Evolutionary conservation across 176 grass and related monocot species (phyloP), one percentile per base, ranked within the genome.

Genomic region (Oryza australiensis): DNA sequence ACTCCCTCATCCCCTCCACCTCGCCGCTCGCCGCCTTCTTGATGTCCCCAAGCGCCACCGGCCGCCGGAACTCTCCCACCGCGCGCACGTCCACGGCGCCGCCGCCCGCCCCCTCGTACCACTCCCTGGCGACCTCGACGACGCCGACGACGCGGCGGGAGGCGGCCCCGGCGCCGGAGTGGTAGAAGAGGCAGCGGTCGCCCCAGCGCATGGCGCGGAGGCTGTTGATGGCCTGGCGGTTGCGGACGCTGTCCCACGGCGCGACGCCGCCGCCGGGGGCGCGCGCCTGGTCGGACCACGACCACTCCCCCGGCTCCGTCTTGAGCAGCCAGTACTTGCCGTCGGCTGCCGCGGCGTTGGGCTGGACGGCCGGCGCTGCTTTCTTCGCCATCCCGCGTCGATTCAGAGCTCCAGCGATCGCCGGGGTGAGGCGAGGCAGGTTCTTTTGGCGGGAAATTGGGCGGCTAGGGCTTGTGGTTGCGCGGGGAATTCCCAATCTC

Each of bases 261-360:
- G 83, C 89, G 8, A 91, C 59, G 66, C 95, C 90, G 13, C 92
- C 86, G 11, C 92, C 86, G 18, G 74, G 41, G 24, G 87, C 87
- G 6, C 34, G 12, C 20, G 57, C 86, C 92, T 98, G 95, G 80
- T 94, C 82, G 43, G 91, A 86, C 95, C 95, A 94, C 22, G 95
- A 98, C 95, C 95, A 98, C 75, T 98, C 90, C 10, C 80, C 72
- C 6, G 90, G 95, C 74, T 94, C 95, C 62, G 88, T 91, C 92
- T 93, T 98, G 28, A 98, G 82, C 15, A 98, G 72, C 92, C 92
- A 98, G 75, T 91, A 88, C 24, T 81, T 16, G 60, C 73, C 7
- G 35, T 37, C 3, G 41, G 24, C 0, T 7, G 38, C 7, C 28
- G 38, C 0, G 16, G 38, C 4, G 27, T 26, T 26, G 11, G 62